Base-by-base conservation (phyloP, 805 yeast species). In the Zygoascus tannicola region DNA sequence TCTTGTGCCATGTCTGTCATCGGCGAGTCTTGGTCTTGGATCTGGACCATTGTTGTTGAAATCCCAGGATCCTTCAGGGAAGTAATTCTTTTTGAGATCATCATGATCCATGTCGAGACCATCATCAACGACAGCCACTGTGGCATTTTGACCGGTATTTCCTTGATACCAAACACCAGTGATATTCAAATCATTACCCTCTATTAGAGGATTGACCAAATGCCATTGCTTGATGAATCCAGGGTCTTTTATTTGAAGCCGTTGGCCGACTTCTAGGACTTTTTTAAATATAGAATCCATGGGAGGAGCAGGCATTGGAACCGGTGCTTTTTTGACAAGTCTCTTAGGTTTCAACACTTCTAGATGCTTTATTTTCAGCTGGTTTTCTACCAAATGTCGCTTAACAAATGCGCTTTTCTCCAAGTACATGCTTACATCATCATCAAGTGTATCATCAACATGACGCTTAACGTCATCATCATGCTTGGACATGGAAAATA, bases 1-100 rank as follows among this genome's bases (percentile, higher is more conserved):
- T 51, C 98, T 69, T 0, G 98, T 92, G 4, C 98, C 98, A 61
- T 92, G 98, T 54, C 80, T 79, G 60, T 92, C 98, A 60, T 84
- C 94, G 5, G 54, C 62, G 22, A 90, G 69, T 44, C 80, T 68
- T 8, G 98, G 98, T 54, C 75, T 77, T 2, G 98, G 98, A 38
- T 79, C 66, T 19, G 76, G 71, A 0, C 71, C 71, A 55, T 84
- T 80, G 54, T 78, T 83, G 59, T 92, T 92, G 63, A 76, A 92
- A 65, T 92, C 98, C 85, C 90, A 92, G 5, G 96, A 86, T 2
- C 97, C 98, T 50, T 76, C 78, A 2, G 57, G 49, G 42, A 56
- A 62, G 48, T 62, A 92, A 54, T 81, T 84, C 33, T 69, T 76
- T 23, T 68, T 66, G 47, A 92, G 67, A 64, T 92, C 97, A 1